Evolutionary conservation across 441 rosid species (phyloP).

Genomic region (Arabidopsis lyrata): DNA sequence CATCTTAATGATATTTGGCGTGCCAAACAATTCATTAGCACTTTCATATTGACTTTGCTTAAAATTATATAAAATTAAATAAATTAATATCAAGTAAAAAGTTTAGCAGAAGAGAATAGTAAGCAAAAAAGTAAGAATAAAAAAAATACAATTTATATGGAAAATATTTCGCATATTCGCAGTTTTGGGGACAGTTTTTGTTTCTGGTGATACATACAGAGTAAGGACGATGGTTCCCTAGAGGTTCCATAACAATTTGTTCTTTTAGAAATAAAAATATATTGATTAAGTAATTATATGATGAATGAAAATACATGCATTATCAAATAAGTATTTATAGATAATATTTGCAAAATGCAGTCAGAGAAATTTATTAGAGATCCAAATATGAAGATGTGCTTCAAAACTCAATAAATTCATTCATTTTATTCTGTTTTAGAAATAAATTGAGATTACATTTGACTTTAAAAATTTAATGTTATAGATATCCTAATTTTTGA

Average conservation of each 20-base stretch:
- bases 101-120: background rate
- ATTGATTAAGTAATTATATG: background rate
- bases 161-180: background rate
- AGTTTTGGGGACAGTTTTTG: background rate
- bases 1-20: background rate
- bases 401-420: background rate
- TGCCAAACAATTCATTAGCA: background rate
- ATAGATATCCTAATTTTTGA: too few species aligned
- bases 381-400: background rate
- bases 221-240: background rate
- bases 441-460: too few species aligned
- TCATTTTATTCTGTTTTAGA: background rate
- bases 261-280: background rate
- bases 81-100: background rate
- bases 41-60: background rate
- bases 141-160: background rate
- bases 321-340: background rate
- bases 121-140: background rate
- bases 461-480: background rate
- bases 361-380: background rate
- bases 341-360: background rate
- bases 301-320: background rate
- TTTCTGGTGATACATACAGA: background rate
- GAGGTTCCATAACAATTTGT: background rate
- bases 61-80: background rate